These are phyloP conservation scores for Backusella morwellensis DNA, from an alignment of 192 early-diverging fungal genomes.

Conservation along the genomic window DNA sequence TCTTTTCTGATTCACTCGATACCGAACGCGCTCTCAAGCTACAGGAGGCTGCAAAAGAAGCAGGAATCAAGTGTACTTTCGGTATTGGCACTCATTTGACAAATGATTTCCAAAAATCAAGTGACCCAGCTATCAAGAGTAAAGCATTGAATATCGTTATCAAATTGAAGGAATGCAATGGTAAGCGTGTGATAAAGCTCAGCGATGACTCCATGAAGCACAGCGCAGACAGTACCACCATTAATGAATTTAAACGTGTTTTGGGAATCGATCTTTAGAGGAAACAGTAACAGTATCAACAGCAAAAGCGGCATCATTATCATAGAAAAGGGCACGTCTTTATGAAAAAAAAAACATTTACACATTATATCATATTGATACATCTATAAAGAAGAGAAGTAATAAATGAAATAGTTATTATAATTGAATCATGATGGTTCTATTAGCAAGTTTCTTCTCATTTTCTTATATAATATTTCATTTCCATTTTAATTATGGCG, in stretches of 20 bases:
- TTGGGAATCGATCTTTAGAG: slow-evolving; percentile 30
- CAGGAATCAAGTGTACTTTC: slow-evolving; percentile 55
- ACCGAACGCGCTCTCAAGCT: slow-evolving; percentile 49
- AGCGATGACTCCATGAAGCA: slow-evolving; percentile 67
- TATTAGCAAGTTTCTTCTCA: too few species aligned
- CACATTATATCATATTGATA: not conserved
- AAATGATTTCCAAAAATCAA: slow-evolving; percentile 57
- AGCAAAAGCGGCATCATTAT: not conserved
- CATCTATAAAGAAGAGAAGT: not conserved
- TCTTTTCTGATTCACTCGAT: slow-evolving; percentile 71
- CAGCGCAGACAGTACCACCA: slow-evolving; percentile 50
- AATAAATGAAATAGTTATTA: not conserved
- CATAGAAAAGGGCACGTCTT: not conserved
- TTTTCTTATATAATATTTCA: too few species aligned
- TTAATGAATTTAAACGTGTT: slow-evolving; percentile 44
- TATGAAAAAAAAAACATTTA: not conserved
- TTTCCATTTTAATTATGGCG: too few species aligned
- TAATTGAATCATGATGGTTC: not conserved
- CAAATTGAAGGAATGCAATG: slow-evolving; percentile 61
- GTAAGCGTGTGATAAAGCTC: slow-evolving; percentile 62
- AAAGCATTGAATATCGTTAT: slow-evolving; percentile 73
- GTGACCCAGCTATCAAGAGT: slow-evolving; percentile 32
- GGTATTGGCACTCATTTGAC: slow-evolving; percentile 78
- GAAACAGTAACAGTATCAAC: not conserved
- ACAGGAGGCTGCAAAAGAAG: slow-evolving; percentile 39